Evolutionary conservation across 1,139 yeast species (phyloP), one percentile per base, ranked within the genome.

Genomic region (Yamadazyma songkhlaensis): DNA sequence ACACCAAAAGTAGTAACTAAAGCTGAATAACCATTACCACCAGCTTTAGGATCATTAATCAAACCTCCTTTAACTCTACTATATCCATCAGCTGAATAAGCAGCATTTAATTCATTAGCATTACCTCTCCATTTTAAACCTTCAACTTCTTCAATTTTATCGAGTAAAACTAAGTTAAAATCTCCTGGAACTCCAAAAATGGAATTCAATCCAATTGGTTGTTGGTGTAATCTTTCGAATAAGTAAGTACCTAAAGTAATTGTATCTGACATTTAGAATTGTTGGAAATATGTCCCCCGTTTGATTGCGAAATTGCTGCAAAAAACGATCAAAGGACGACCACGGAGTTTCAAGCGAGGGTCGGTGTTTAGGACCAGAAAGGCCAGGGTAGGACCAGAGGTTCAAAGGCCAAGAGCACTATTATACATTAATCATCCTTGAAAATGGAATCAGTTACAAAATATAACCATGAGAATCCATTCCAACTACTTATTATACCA

Each of bases 401-500:
- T n/a, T n/a, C n/a, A n/a, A n/a, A n/a, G n/a, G n/a, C n/a, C n/a
- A 24, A 25, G 13, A 28, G 3, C 7, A 11, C 12, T 23, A 21
- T 9, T 32, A 25, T 30, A 35, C 34, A 31, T 36, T 36, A 29
- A 29, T 35, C 36, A 20, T 45, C 43, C 28, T 35, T 45, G 26
- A 46, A 48, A 7, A 48, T 47, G 11, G 46, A 38, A 48, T 84
- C 92, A 50, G 83, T 86, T 38, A 87, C 80, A 57, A 89, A 85
- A 56, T 87, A 90, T 35, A 86, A 64, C 95, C 96, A 88, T 41
- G 85, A 79, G 47, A 92, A 77, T 2, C 95, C 94, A 44, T 84
- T 77, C 95, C 96, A 94, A 39, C 95, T 81, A 34, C 89, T 76
- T 5, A 90, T 70, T 2, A 92, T 79, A 6, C 98, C 99, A 24